Evolutionary conservation across 108 stramenopile species (phyloP), one percentile per base, ranked within the genome.

Genomic region (Nitzschia sp.): DNA sequence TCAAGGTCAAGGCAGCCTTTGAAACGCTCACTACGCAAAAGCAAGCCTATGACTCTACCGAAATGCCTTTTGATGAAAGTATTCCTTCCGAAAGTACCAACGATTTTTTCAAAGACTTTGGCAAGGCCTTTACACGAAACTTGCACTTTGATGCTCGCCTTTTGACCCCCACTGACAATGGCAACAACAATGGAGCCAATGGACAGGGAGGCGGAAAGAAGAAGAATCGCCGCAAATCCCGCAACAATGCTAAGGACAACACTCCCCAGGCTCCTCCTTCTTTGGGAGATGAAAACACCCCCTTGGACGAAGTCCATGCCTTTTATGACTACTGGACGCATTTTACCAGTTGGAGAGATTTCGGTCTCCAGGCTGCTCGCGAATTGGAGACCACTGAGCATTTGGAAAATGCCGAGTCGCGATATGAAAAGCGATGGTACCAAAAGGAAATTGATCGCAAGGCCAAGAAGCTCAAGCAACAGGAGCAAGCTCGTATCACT

Each of bases 391-490:
- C 95, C 52, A 81, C 97, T 68, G 72, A 78, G 7, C 71, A 83
- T 34, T 54, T 79, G 42, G 97, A 98, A 24, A 84, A 85, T 53
- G 99, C 97, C 17, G 91, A 89, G 43, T 82, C 72, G 54, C 83
- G 99, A 6, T 94, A 95, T 62, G 98, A 99, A 72, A 96, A 97
- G 65, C 75, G 99, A 37, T 98, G 96, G 95, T 95, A 96, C 90
- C 82, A 90, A 81, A 96, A 97, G 73, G 97, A 98, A 78, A 96
- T 98, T 69, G 97, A 95, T 53, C 77, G 86, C 12, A 78, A 80
- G 29, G 84, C 96, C 37, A 95, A 92, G 79, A 92, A 89, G 53
- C 72, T 95, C 72, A 99, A 98, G 76, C 87, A 76, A 67, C 90
- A 93, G 70, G 99, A 99, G 77, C 80, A 91, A 67, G 84, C 91